Evolutionary conservation across 345 rosid genomes (phyloP).

Genomic region (Luvunga scandens): DNA sequence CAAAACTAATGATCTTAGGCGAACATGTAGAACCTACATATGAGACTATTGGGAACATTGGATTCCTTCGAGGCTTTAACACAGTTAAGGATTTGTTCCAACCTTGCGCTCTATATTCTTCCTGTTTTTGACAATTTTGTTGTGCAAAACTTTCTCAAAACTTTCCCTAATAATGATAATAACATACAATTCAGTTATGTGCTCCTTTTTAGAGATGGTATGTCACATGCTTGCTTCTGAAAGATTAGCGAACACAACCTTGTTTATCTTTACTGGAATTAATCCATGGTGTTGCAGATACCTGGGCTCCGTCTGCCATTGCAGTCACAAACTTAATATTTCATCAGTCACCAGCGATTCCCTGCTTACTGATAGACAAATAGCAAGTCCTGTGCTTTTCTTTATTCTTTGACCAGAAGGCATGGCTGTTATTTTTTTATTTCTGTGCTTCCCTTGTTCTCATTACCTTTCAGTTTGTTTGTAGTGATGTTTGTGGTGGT

Average conservation of each 20-base stretch:
- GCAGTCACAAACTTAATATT: constrained; percentile 14
- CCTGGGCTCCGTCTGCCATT: constrained; percentile 39
- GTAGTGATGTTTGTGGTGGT: not conserved
- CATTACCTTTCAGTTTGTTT: not conserved
- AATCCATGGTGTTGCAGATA: constrained; percentile 36
- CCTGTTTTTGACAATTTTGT: not conserved
- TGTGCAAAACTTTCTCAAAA: not conserved
- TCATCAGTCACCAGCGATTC: not conserved
- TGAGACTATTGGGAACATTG: not conserved
- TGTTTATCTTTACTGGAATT: not conserved
- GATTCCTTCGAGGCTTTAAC: not conserved
- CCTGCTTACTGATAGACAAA: not conserved
- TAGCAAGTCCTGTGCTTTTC: not conserved
- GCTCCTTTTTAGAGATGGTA: not conserved
- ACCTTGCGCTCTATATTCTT: not conserved
- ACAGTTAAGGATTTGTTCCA: not conserved
- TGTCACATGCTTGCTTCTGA: not conserved
- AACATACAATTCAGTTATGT: not conserved
- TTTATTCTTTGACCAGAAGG: not conserved
- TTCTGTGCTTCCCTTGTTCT: not conserved
- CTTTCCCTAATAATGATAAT: too few relatives aligned
- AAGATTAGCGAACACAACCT: not conserved
- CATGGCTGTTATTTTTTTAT: not conserved
- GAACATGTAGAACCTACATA: too few relatives aligned
- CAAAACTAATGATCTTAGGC: not conserved